Conservation (phyloP, 2,329 filamentous ascomycete species). For the Knufia fluminis region DNA sequence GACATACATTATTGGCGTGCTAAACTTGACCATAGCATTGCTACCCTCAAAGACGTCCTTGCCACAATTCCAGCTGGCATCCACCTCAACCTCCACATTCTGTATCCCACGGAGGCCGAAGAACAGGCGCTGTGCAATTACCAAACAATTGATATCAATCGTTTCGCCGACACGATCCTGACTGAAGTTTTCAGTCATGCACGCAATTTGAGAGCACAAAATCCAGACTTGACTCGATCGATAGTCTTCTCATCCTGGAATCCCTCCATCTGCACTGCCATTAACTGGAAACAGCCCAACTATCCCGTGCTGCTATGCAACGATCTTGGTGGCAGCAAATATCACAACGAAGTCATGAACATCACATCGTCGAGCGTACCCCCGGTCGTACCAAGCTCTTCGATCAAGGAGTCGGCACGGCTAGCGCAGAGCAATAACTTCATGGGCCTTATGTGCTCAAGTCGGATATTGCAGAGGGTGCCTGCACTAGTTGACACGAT, state of each 20-base stretch:
- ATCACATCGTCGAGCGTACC: not conserved
- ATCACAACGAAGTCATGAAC: slow-evolving; percentile 7
- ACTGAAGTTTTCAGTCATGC: slow-evolving; percentile 87
- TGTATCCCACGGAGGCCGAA: slow-evolving; percentile 72
- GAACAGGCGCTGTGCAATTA: slow-evolving; percentile 62
- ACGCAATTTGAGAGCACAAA: slow-evolving; percentile 54
- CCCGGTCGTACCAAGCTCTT: slow-evolving; percentile 43
- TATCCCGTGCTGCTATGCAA: slow-evolving; percentile 93
- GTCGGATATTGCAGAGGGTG: slow-evolving; percentile 79
- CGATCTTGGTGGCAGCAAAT: slow-evolving; percentile 53
- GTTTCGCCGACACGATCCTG: slow-evolving; percentile 74
- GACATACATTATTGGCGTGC: slow-evolving; percentile 42
- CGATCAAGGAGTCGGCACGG: slow-evolving; percentile 88
- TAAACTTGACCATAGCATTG: slow-evolving; percentile 63
- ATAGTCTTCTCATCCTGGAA: slow-evolving; percentile 95
- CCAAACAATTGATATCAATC: slow-evolving; percentile 66
- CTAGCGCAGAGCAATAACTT: slow-evolving; percentile 95
- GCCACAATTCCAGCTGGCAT: slow-evolving; percentile 65
- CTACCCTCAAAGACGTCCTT: slow-evolving; percentile 71
- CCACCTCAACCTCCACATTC: slow-evolving; percentile 82
- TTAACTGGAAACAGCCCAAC: slow-evolving; percentile 99
- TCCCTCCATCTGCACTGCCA: slow-evolving; percentile 74
- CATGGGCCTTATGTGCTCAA: slow-evolving; percentile 91
- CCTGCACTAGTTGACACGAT: slow-evolving; percentile 86
- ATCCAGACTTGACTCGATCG: slow-evolving; percentile 66